Conservation (phyloP, 345 rosid species). For the Clausena lansium region DNA sequence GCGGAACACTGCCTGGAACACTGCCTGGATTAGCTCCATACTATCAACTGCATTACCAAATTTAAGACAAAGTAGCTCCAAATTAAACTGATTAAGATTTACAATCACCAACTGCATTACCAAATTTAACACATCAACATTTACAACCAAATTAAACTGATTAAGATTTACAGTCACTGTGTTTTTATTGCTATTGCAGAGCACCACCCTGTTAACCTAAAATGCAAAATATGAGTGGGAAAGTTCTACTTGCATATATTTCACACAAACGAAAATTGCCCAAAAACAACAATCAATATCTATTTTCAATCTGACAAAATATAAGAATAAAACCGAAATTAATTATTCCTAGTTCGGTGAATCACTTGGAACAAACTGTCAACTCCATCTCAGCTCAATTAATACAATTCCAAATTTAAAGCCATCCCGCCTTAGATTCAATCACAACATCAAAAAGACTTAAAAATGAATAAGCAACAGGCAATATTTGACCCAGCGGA, state of each 20-base stretch:
- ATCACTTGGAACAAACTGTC: neutral
- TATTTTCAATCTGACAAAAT: neutral
- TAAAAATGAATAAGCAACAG: neutral
- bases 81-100: neutral
- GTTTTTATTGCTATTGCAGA: neutral
- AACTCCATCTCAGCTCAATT: neutral
- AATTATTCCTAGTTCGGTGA: neutral
- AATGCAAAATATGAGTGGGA: neutral
- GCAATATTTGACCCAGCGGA: neutral
- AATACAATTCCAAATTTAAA: neutral
- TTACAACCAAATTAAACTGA: neutral
- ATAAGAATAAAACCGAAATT: neutral
- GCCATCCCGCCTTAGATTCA: neutral
- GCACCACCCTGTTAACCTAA: neutral
- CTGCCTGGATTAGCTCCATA: slow-evolving; percentile 95
- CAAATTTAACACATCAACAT: no score
- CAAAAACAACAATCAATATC: neutral
- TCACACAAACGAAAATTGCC: neutral
- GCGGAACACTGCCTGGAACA: slow-evolving; percentile 74
- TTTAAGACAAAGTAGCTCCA: neutral
- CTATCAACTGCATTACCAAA: slow-evolving; percentile 50
- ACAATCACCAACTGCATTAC: no score
- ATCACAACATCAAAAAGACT: neutral
- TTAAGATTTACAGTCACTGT: slow-evolving; percentile 1
- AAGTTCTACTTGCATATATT: neutral